Base-by-base conservation (phyloP, 2,329 filamentous ascomycete genomes). In the Podosphaera leucotricha region DNA sequence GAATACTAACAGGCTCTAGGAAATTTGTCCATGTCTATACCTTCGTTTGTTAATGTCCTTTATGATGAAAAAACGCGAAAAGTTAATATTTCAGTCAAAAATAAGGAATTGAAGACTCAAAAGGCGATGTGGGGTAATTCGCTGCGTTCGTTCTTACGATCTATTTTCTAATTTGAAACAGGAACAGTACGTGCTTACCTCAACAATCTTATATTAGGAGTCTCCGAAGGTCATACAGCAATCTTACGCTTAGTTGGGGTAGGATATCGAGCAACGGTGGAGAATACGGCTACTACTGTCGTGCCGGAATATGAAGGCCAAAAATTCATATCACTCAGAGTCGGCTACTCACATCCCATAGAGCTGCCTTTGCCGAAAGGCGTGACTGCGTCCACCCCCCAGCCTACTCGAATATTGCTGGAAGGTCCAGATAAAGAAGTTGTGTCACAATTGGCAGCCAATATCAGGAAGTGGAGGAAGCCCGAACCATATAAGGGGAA, bases 401-500 rank as follows among this genome's bases (percentile, higher is more conserved):
- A 92, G 61, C 85, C 87, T 37, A 98, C 90, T 28, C 75, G 86
- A 47, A 83, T 98, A 52, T 64, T 98, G 54, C 65, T 98, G 35
- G 85, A 98, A 65, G 85, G 90, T 7, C 70, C 78, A 43, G 75
- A 95, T 59, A 85, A 84, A 59, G 78, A 92, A 62, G 71, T 77
- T 41, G 75, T 98, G 50, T 90, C 85, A 70, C 77, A 80, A 46
- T 94, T 95, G 61, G 90, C 90, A 16, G 90, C 90, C 0, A 68
- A 77, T 54, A 92, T 98, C 53, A 71, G 84, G 54, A 72, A 68
- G 62, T 95, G 87, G 87, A 77, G 90, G 59, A 72, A 72, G 51
- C 90, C 90, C 24, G 90, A 98, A 65, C 90, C 90, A 51, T 98
- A 98, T 64, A 98, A 98, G 74, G 90, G 90, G 53, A 95, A 98